Conservation (phyloP, 768 basidiomycete species). For the Trametes villosa region DNA sequence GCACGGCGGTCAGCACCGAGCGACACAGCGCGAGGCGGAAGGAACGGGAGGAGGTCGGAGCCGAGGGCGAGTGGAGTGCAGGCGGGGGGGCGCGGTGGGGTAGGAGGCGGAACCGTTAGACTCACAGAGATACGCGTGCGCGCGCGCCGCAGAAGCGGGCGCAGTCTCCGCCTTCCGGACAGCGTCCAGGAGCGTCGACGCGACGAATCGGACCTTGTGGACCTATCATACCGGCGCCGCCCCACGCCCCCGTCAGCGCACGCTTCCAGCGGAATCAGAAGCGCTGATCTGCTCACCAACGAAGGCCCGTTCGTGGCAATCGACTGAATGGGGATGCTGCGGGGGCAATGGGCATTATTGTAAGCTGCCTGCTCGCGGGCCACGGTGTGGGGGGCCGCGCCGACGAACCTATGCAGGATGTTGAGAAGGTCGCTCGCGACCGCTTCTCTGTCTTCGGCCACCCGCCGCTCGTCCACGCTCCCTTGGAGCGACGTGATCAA, state of each 20-base stretch:
- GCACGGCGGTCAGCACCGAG: constrained; percentile 1
- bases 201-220: constrained; percentile 92
- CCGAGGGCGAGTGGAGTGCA: constrained; percentile 6
- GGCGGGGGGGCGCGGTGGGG: constrained; percentile 10
- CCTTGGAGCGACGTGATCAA: constrained; percentile 71
- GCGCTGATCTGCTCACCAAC: constrained; percentile 47
- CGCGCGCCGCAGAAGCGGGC: constrained; percentile 79
- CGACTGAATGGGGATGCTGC: constrained; percentile 88
- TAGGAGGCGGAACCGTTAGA: constrained; percentile 14
- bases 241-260: background rate
- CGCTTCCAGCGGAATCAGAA: constrained; percentile 8
- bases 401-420: constrained; percentile 73
- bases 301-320: constrained; percentile 90
- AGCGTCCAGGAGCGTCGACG: constrained; percentile 85
- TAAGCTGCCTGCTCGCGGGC: constrained; percentile 11
- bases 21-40: background rate
- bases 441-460: constrained; percentile 77
- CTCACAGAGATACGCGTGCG: constrained; percentile 86
- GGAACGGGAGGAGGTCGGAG: constrained; percentile 1
- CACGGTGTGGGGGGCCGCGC: background rate
- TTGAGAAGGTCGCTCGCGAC: constrained; percentile 87
- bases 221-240: constrained; percentile 49
- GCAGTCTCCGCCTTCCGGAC: constrained; percentile 82
- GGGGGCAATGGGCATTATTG: constrained; percentile 8
- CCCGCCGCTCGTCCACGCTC: constrained; percentile 61